Conservation (phyloP, 2,329 filamentous ascomycete species). For the Camillea tinctor region DNA sequence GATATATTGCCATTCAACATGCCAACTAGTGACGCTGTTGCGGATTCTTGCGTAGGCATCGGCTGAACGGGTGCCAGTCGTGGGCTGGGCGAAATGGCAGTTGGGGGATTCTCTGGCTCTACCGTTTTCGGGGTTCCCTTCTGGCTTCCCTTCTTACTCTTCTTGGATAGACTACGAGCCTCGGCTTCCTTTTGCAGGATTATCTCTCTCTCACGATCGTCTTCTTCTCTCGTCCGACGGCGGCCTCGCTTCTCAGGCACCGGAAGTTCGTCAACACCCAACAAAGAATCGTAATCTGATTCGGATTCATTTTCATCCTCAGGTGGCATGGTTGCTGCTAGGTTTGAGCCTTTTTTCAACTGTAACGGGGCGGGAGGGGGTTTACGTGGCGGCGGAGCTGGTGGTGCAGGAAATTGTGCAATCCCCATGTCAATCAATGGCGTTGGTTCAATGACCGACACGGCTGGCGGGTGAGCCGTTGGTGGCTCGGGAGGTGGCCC, state of each 20-base stretch:
- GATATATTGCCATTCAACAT: slow-evolving; percentile 42
- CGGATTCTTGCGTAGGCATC: slow-evolving; percentile 37
- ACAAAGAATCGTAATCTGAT: slow-evolving; percentile 79
- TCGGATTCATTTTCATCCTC: slow-evolving; percentile 66
- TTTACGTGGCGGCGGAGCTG: slow-evolving; percentile 68
- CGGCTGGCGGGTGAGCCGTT: slow-evolving; percentile 32
- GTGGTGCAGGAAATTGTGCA: slow-evolving; percentile 50
- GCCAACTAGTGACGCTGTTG: slow-evolving; percentile 51
- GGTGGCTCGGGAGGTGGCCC: slow-evolving; percentile 54
- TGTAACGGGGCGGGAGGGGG: slow-evolving; percentile 82
- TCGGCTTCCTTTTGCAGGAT: slow-evolving; percentile 67
- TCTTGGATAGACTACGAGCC: slow-evolving; percentile 70
- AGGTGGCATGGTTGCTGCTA: slow-evolving; percentile 25
- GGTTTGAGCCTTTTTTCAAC: slow-evolving; percentile 50
- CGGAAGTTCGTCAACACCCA: slow-evolving; percentile 66
- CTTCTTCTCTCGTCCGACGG: slow-evolving; percentile 82
- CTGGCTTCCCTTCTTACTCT: slow-evolving; percentile 59
- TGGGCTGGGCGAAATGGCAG: slow-evolving; percentile 40
- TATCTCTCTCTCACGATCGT: slow-evolving; percentile 74
- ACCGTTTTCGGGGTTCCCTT: slow-evolving; percentile 45
- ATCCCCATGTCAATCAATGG: slow-evolving; percentile 45
- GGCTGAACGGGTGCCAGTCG: slow-evolving; percentile 31
- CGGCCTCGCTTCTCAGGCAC: slow-evolving; percentile 65
- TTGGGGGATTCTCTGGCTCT: slow-evolving; percentile 26
- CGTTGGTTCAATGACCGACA: slow-evolving; percentile 44